Percentiles rank a stretch among this genome's conserved stretches.
Evolutionary conservation across 2,329 filamentous ascomycete genomes (phyloP).

Genomic region (Exophiala sp.): DNA sequence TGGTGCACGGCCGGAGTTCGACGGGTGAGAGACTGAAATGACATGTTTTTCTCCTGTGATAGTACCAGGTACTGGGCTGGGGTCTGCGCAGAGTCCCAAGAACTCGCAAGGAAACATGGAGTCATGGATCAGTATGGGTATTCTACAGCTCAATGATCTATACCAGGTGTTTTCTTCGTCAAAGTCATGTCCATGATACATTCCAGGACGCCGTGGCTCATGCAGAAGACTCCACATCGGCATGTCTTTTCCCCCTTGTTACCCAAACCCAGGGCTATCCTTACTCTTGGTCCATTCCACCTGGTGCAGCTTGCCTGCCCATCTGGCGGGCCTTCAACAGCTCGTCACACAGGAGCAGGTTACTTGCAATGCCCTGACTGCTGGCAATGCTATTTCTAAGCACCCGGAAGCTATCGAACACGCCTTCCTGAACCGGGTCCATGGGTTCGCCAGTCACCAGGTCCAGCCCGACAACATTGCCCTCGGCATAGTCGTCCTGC

Average conservation of each 20-base stretch:
- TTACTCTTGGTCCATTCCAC: slow-evolving; percentile 24
- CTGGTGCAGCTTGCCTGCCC: slow-evolving; percentile 51
- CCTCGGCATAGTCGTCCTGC: slow-evolving; percentile 80
- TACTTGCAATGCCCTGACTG: slow-evolving; percentile 90
- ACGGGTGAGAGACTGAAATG: no score
- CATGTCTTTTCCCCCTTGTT: background rate
- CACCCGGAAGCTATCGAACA: slow-evolving; percentile 95
- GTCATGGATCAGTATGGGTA: background rate
- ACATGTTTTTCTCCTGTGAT: no score
- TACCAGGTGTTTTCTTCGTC: background rate
- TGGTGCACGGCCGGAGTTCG: no score
- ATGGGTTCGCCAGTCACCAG: slow-evolving; percentile 85
- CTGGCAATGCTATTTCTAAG: slow-evolving; percentile 90
- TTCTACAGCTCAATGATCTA: background rate
- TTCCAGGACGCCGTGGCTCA: slow-evolving; percentile 8
- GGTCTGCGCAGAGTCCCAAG: no score
- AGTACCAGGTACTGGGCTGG: no score
- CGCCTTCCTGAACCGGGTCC: slow-evolving; percentile 87
- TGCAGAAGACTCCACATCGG: slow-evolving; percentile 1
- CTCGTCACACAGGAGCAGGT: slow-evolving; percentile 93
- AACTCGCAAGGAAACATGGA: no score
- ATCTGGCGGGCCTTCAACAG: slow-evolving; percentile 97
- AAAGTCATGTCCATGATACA: background rate
- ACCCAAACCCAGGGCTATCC: background rate
- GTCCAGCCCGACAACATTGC: slow-evolving; percentile 81